Evolutionary conservation across 169 alveolate species (phyloP).

Genomic region (Babesia sp.): DNA sequence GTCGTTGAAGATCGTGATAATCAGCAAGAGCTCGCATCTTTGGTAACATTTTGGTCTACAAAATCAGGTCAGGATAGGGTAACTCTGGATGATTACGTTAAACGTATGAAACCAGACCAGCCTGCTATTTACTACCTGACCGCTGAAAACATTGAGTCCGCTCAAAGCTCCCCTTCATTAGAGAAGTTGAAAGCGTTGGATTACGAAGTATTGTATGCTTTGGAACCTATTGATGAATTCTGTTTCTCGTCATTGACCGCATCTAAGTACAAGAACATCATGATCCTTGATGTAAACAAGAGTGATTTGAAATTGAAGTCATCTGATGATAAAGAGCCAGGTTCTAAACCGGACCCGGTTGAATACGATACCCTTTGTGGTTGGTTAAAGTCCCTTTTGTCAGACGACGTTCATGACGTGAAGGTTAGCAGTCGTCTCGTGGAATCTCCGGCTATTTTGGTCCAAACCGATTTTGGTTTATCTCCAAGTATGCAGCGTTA

Average conservation of each 20-base stretch:
- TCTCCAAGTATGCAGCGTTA: slow-evolving; percentile 96
- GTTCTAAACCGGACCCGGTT: neutral
- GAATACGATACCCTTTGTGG: slow-evolving; percentile 88
- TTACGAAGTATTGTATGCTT: slow-evolving; percentile 90
- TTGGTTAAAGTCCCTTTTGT: slow-evolving; percentile 85
- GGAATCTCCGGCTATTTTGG: slow-evolving; percentile 91
- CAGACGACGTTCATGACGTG: slow-evolving; percentile 88
- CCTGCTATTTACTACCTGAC: slow-evolving; percentile 92
- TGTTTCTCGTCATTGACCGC: slow-evolving; percentile 87
- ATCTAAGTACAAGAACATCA: slow-evolving; percentile 88
- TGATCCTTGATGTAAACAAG: slow-evolving; percentile 91
- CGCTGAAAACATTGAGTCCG: slow-evolving; percentile 89
- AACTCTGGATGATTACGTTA: slow-evolving; percentile 89
- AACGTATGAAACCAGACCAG: slow-evolving; percentile 90
- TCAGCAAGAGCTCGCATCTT: slow-evolving; percentile 91
- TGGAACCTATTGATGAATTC: slow-evolving; percentile 97
- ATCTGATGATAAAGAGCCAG: slow-evolving; percentile 15
- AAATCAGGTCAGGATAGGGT: slow-evolving; percentile 77
- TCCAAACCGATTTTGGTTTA: slow-evolving; percentile 91
- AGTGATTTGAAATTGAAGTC: slow-evolving; percentile 91
- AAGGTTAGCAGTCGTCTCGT: slow-evolving; percentile 86
- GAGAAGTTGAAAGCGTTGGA: slow-evolving; percentile 88
- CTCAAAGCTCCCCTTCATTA: slow-evolving; percentile 91
- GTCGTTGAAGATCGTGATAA: slow-evolving; percentile 95
- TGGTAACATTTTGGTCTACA: slow-evolving; percentile 88